phyloP scores from a whole-genome alignment of 164 flowering plant genomes.

The Aristolochia californica region DNA sequence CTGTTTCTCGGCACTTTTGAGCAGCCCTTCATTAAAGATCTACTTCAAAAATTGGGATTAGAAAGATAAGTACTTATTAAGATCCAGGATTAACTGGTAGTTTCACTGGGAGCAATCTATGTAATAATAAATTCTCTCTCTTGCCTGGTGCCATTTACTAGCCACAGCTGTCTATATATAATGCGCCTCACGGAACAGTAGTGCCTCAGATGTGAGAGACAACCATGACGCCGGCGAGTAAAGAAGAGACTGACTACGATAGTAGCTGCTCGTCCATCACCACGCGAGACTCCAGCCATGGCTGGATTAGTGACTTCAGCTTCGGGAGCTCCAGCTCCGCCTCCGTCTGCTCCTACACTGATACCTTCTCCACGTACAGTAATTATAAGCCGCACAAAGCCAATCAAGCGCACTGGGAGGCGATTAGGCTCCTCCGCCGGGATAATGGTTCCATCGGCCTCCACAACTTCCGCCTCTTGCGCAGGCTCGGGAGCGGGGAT shows the following conservation, averaged over 20 bases:
- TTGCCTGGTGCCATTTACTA: background rate
- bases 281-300: slow-evolving; percentile 45
- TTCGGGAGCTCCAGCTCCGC: slow-evolving; percentile 51
- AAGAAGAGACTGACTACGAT: slow-evolving; percentile 30
- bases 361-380: slow-evolving; percentile 7
- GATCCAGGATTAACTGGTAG: no score
- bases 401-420: slow-evolving; percentile 72
- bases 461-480: slow-evolving; percentile 56
- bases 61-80: background rate
- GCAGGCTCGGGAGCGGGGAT: slow-evolving; percentile 69
- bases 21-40: background rate
- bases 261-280: slow-evolving; percentile 56
- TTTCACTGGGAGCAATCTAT: no score
- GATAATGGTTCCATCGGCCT: slow-evolving; percentile 40
- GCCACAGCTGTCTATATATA: background rate
- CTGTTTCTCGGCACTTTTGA: background rate
- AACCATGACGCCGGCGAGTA: slow-evolving; percentile 20
- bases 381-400: slow-evolving; percentile 67
- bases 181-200: background rate
- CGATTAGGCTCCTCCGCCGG: slow-evolving; percentile 40
- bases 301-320: slow-evolving; percentile 61
- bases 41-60: no score
- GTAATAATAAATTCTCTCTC: background rate
- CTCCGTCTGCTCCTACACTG: slow-evolving; percentile 26
- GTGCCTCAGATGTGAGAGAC: slow-evolving; percentile 11